A percentile compares a stretch with the other conserved stretches of the same genome.
Conservation (phyloP, 1,284 basidiomycete species). For the Microstroma glucosiphilum region DNA sequence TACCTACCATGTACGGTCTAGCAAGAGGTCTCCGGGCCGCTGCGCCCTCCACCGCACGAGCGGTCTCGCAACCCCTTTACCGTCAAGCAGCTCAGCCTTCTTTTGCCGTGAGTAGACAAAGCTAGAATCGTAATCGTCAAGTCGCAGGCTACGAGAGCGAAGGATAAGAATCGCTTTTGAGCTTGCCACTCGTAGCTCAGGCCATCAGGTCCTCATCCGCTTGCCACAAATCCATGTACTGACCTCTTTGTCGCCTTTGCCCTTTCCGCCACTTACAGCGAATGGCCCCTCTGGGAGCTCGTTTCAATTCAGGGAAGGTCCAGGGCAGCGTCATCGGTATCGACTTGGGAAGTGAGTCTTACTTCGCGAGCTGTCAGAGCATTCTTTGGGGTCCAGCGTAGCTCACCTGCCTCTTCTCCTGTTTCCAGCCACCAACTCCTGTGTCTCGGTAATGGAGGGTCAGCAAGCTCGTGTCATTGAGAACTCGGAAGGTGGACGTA, state of each 20-base stretch:
- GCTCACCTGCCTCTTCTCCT: neutral
- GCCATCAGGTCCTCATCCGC: slow-evolving; percentile 12
- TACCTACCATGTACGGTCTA: slow-evolving; percentile 9
- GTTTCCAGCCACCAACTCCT: slow-evolving; percentile 44
- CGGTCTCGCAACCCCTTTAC: slow-evolving; percentile 34
- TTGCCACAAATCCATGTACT: too few relatives aligned
- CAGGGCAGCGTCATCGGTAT: slow-evolving; percentile 48
- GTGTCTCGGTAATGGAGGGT: slow-evolving; percentile 69
- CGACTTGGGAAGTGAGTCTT: slow-evolving; percentile 43
- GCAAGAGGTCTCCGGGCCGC: slow-evolving; percentile 16
- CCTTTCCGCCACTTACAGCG: slow-evolving; percentile 16
- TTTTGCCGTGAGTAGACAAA: slow-evolving; percentile 28
- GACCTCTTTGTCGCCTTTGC: neutral
- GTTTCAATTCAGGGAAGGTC: slow-evolving; percentile 40
- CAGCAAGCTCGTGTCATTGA: slow-evolving; percentile 83
- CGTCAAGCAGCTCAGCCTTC: slow-evolving; percentile 24
- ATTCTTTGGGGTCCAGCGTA: neutral
- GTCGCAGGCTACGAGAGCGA: neutral
- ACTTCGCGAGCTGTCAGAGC: neutral
- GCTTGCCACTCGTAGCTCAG: neutral
- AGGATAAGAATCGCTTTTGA: neutral
- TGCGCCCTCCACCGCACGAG: slow-evolving; percentile 35
- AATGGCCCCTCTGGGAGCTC: slow-evolving; percentile 32
- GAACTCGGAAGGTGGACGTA: slow-evolving; percentile 94
- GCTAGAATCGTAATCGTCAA: neutral